phyloP scores from a whole-genome alignment of 352 stramenopile species.

The Globisporangium rhizosaccharum region DNA sequence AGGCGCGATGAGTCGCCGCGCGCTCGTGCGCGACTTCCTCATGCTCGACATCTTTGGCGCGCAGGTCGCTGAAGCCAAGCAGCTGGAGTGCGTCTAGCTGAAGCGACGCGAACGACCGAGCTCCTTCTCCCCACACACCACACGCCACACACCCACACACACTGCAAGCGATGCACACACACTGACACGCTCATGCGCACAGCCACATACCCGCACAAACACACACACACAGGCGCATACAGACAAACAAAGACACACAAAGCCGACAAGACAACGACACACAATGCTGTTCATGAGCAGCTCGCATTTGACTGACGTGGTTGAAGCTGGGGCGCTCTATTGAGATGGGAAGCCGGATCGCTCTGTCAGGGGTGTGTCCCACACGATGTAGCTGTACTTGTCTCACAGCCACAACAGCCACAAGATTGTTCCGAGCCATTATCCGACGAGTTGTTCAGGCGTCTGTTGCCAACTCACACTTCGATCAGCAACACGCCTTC shows the following conservation, averaged over 20 bases:
- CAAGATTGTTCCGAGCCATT: too few relatives aligned
- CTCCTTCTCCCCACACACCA: too few relatives aligned
- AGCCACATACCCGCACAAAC: background rate
- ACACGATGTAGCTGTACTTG: too few relatives aligned
- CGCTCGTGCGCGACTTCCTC: constrained; percentile 67
- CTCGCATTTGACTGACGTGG: too few relatives aligned
- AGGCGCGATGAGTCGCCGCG: constrained; percentile 37
- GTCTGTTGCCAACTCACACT: background rate
- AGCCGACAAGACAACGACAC: too few relatives aligned
- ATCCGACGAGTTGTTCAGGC: too few relatives aligned
- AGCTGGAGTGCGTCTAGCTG: background rate
- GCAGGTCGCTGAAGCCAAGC: constrained; percentile 62
- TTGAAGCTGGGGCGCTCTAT: too few relatives aligned
- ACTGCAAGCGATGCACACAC: background rate
- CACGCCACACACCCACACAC: too few relatives aligned
- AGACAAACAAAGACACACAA: constrained; percentile 1
- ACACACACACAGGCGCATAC: background rate
- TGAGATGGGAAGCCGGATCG: too few relatives aligned
- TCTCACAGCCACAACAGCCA: too few relatives aligned
- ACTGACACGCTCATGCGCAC: background rate
- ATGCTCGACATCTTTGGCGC: constrained; percentile 76
- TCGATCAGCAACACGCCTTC: background rate
- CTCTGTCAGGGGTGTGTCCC: too few relatives aligned
- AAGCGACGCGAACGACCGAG: background rate
- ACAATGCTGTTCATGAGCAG: background rate